Evolutionary conservation across 163 green algal genomes (phyloP), one percentile per base, ranked within the genome.

Genomic region (Scenedesmus sp.): DNA sequence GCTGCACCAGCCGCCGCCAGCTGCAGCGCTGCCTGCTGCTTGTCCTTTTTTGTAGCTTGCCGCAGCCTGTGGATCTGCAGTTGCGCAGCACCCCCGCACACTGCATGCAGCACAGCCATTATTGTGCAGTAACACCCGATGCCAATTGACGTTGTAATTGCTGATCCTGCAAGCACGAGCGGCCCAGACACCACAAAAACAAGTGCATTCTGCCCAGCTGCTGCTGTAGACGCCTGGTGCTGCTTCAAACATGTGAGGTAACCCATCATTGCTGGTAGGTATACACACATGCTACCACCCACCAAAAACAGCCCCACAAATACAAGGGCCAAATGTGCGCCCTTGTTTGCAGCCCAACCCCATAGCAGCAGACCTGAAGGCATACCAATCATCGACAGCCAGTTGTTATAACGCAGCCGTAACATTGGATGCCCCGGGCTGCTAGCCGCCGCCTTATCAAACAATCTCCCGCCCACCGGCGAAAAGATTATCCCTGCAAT

Each of bases 171-270:
- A 46, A 88, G 84, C 2, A 88, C 34, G 5, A 88, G 46, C 2
- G 13, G 34, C 18, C 84, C 84, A 81, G 84, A 34, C 3, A 88
- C 60, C 15, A 88, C 59, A 88, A 88, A 88, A 15, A 16, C 81
- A 13, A 88, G 16, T 6, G 84, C 84, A 55, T 88, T 88, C 34
- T 88, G 84, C 34, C 84, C 84, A 8, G 60, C n/a, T n/a, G 84
- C 59, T 81, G 84, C 84, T 54, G 84, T 81, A 9, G 60, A 79
- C 15, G 84, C 84, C 34, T 88, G 60, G 26, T 88, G 60, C 62
- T 88, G 84, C 84, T 88, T 88, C 15, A 88, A 12, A 52, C 60
- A 81, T 26, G 84, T 64, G 9, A 88, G 60, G 6, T 88, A 88
- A 3, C 84, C 84, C 84, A 88, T 88, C 3, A 88, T 5, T 13